phyloP scores from a whole-genome alignment of 2,329 filamentous ascomycete species.

The Coniochaeta prunicola region DNA sequence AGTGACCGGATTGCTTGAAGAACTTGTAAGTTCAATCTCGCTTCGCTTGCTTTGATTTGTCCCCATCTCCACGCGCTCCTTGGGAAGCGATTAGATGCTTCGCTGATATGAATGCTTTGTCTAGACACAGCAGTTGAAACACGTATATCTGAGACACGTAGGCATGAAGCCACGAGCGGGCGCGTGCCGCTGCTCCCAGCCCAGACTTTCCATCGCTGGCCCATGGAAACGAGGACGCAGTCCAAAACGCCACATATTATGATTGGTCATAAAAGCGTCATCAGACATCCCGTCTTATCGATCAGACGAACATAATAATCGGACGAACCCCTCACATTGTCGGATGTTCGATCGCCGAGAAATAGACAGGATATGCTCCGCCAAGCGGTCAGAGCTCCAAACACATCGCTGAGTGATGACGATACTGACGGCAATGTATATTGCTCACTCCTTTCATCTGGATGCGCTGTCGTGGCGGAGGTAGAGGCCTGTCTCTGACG shows the following conservation, averaged over 20 bases:
- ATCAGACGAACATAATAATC: slow-evolving; percentile 3
- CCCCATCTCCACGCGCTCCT: slow-evolving; percentile 7
- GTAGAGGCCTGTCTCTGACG: too few relatives aligned
- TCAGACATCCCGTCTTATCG: not conserved
- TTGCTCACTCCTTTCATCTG: not conserved
- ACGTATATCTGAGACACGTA: not conserved
- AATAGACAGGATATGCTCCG: not conserved
- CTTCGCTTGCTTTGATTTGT: slow-evolving; percentile 9
- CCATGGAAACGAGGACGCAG: not conserved
- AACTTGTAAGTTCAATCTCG: slow-evolving; percentile 8
- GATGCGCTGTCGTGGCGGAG: not conserved
- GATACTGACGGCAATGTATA: not conserved
- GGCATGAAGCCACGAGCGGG: not conserved
- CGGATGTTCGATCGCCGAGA: slow-evolving; percentile 10
- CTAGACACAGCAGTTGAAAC: not conserved
- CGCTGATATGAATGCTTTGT: not conserved
- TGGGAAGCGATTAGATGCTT: slow-evolving; percentile 1
- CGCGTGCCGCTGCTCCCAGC: not conserved
- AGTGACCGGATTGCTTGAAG: slow-evolving; percentile 8
- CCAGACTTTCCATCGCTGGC: not conserved
- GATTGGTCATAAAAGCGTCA: not conserved
- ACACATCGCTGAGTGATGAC: not conserved
- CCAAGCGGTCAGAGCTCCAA: slow-evolving; percentile 1
- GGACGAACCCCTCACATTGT: slow-evolving; percentile 10
- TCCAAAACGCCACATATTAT: not conserved